These are phyloP conservation scores for Gentiana straminea DNA, from an alignment of 257 asterid species.

Conservation along the genomic window DNA sequence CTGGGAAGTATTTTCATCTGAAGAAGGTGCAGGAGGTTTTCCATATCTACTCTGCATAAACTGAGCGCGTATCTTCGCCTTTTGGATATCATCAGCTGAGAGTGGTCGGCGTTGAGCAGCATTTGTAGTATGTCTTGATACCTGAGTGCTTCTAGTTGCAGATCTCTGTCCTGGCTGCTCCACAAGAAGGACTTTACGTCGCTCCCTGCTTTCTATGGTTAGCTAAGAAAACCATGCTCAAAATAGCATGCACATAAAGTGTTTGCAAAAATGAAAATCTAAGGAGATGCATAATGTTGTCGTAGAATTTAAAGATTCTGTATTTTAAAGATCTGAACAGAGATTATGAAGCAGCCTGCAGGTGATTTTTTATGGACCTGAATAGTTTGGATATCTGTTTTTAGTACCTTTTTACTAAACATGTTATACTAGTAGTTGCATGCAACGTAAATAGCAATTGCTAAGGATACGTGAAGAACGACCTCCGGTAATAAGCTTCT, in stretches of 20 bases:
- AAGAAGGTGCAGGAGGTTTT: conserved; percentile 32
- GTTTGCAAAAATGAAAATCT: no score
- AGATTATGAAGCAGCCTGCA: no score
- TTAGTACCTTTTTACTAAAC: no score
- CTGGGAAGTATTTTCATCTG: conserved; percentile 21
- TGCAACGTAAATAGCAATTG: conserved; percentile 8
- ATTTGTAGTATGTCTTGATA: conserved; percentile 37
- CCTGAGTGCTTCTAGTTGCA: conserved; percentile 50
- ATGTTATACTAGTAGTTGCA: not conserved
- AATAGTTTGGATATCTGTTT: no score
- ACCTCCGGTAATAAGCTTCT: conserved; percentile 47
- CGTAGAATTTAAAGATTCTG: no score
- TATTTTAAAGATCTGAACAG: no score
- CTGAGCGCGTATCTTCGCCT: conserved; percentile 95
- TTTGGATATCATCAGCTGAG: conserved; percentile 99
- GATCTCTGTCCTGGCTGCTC: conserved; percentile 83
- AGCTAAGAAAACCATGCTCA: conserved; percentile 39
- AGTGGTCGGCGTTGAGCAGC: conserved; percentile 84
- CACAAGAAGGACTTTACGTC: conserved; percentile 83
- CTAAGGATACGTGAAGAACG: conserved; percentile 78
- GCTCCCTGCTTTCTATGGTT: conserved; percentile 59
- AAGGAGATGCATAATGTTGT: no score
- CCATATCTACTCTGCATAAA: conserved; percentile 66
- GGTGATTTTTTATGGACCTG: no score
- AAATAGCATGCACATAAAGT: no score